These are phyloP conservation scores for Neoarthrinium moseri DNA, from an alignment of 2,329 filamentous ascomycete species.

Conservation along the genomic window DNA sequence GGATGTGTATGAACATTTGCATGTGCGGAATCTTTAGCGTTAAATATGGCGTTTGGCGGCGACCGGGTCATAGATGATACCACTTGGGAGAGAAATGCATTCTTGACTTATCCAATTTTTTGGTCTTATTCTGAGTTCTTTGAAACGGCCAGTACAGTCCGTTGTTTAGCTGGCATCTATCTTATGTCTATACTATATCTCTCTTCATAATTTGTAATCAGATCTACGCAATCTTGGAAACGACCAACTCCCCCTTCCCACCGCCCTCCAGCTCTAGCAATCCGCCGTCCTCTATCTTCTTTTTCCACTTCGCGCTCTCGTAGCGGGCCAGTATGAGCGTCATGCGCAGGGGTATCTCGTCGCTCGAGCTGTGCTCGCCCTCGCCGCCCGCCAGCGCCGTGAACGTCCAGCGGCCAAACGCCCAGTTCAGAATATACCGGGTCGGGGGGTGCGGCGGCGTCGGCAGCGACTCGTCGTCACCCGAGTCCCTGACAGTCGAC, in stretches of 20 bases:
- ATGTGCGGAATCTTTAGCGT: background rate
- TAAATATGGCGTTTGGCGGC: background rate
- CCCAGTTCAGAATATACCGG: conserved; percentile 95
- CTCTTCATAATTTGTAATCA: no score
- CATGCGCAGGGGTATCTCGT: conserved; percentile 62
- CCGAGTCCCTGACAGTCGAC: conserved; percentile 46
- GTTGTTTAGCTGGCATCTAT: no score
- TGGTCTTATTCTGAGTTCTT: no score
- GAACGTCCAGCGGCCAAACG: conserved; percentile 93
- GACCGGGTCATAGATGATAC: background rate
- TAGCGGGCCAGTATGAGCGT: conserved; percentile 51
- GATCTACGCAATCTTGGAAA: conserved; percentile 53
- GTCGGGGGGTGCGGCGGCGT: conserved; percentile 24
- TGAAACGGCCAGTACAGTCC: no score
- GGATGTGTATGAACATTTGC: no score
- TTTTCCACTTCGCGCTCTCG: conserved; percentile 14
- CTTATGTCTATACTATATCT: no score
- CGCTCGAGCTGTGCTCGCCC: conserved; percentile 52
- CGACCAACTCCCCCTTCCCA: conserved; percentile 45
- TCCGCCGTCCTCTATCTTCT: conserved; percentile 46
- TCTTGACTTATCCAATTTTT: no score
- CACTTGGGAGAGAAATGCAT: background rate
- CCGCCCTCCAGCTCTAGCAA: conserved; percentile 49
- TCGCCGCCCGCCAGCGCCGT: conserved; percentile 54
- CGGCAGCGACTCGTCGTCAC: conserved; percentile 40